Evolutionary conservation across 768 basidiomycete species (phyloP), one percentile per base, ranked within the genome.

Genomic region (Pisolithus albus): DNA sequence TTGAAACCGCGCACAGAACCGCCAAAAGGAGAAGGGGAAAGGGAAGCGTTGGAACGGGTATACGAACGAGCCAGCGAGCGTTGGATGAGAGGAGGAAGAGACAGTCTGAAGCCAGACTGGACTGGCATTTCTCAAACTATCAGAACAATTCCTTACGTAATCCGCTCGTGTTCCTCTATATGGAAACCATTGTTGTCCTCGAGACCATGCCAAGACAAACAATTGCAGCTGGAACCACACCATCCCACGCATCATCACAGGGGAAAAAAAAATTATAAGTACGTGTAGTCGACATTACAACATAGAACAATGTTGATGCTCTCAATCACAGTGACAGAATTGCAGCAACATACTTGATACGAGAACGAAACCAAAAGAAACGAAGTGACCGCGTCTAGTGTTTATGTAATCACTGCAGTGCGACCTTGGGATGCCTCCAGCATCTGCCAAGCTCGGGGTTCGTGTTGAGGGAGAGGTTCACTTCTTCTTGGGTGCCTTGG

Each of bases 401-500:
- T n/a, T 18, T 28, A 45, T 2, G 26, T 26, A 26, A 26, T 24
- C 43, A 7, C 5, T 11, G 7, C 43, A 7, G 1, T 11, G 7
- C 16, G 13, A 13, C 13, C 11, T 28, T 26, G 21, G 23, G 28
- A 45, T 26, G 3, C 26, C 23, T 30, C 43, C 8, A 4, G 16
- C n/a, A 18, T 13, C 24, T 18, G 8, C 23, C 24, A n/a, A 15
- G 6, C 11, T 7, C 7, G 43, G 26, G 28, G 24, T 8, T 26
- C 23, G 7, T 16, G 23, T 15, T 16, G 43, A 44, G 9, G 7
- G 24, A 44, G 10, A 13, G 5, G 43, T 26, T 18, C 34, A 47
- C 30, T 47, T 47, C 30, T 67, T 67, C 65, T 69, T 67, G 9
- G 55, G 38, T 2, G 26, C 56, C 55, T 67, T 67, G 30, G 43